Conservation (phyloP, 805 yeast species). For the Cyberlindnera euphorbiae region DNA sequence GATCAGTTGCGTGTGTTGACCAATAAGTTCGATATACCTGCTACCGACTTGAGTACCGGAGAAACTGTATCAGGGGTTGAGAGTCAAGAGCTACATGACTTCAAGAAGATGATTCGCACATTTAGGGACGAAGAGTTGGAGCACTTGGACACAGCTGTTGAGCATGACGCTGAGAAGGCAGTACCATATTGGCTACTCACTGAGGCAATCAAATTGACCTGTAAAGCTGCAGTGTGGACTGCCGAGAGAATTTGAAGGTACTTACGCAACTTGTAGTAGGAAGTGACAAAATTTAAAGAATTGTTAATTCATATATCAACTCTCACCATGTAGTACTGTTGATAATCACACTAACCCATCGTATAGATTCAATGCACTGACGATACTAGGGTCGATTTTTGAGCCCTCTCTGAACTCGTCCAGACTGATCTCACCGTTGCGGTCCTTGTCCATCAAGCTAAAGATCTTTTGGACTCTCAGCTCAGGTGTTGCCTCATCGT, state of each 20-base stretch:
- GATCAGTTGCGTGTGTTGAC: conserved; percentile 75
- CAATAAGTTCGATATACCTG: conserved; percentile 53
- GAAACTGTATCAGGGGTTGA: conserved; percentile 25
- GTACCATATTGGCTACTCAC: conserved; percentile 88
- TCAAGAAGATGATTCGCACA: conserved; percentile 59
- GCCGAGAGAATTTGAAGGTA: conserved; percentile 70
- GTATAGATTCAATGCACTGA: conserved; percentile 71
- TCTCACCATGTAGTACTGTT: too few species aligned
- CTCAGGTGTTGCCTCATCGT: conserved; percentile 91
- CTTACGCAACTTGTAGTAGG: too few species aligned
- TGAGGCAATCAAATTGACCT: conserved; percentile 77
- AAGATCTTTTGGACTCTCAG: conserved; percentile 80
- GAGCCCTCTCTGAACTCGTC: conserved; percentile 83
- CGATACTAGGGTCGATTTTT: conserved; percentile 71
- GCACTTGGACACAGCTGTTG: conserved; percentile 90
- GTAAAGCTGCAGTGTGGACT: conserved; percentile 84
- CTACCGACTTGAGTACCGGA: conserved; percentile 27
- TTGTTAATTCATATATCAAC: too few species aligned
- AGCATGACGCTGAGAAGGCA: conserved; percentile 88
- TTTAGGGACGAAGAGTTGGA: conserved; percentile 95
- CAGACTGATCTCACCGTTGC: conserved; percentile 63
- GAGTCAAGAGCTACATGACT: conserved; percentile 50
- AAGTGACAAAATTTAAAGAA: too few species aligned
- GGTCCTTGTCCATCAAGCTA: conserved; percentile 62
- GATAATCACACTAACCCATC: conserved; percentile 76